These are phyloP conservation scores for Fonsecaea erecta DNA, from an alignment of 2,329 filamentous ascomycete genomes.

Conservation along the genomic window DNA sequence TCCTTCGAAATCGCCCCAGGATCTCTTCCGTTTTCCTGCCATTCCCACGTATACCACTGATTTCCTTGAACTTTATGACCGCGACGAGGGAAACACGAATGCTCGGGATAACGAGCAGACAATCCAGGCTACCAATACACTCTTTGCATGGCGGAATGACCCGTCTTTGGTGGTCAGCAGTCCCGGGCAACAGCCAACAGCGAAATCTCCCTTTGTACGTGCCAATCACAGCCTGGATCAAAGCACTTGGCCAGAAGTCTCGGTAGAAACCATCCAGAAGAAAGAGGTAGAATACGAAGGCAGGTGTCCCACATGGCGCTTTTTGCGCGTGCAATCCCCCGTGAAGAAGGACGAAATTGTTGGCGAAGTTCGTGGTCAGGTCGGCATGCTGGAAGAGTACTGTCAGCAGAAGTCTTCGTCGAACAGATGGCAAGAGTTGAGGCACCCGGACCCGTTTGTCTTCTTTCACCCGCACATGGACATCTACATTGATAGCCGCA, in stretches of 20 bases:
- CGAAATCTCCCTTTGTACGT: slow-evolving; percentile 70
- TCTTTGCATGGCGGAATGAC: slow-evolving; percentile 79
- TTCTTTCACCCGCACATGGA: slow-evolving; percentile 88
- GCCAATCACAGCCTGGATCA: slow-evolving; percentile 61
- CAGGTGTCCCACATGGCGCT: slow-evolving; percentile 70
- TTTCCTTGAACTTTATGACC: slow-evolving; percentile 75
- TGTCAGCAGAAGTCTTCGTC: slow-evolving; percentile 61
- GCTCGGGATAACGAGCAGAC: slow-evolving; percentile 76
- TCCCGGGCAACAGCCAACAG: slow-evolving; percentile 62
- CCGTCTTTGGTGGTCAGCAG: slow-evolving; percentile 70
- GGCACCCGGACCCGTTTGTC: slow-evolving; percentile 69
- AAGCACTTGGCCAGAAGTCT: slow-evolving; percentile 57
- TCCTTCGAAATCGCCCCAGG: slow-evolving; percentile 67
- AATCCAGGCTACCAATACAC: slow-evolving; percentile 72
- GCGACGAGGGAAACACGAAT: slow-evolving; percentile 56
- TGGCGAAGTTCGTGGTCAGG: slow-evolving; percentile 76
- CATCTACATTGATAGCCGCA: slow-evolving; percentile 88
- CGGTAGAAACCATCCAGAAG: slow-evolving; percentile 59
- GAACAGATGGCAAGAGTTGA: slow-evolving; percentile 70
- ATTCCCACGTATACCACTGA: slow-evolving; percentile 73
- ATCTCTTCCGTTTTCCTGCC: slow-evolving; percentile 63
- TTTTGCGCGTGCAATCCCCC: slow-evolving; percentile 56
- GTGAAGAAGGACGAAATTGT: slow-evolving; percentile 61
- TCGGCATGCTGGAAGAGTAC: slow-evolving; percentile 75
- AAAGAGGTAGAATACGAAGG: slow-evolving; percentile 56